A percentile compares a stretch with the other conserved stretches of the same genome.
Evolutionary conservation across 768 basidiomycete genomes (phyloP).

Genomic region (Chalciporus piperatus): DNA sequence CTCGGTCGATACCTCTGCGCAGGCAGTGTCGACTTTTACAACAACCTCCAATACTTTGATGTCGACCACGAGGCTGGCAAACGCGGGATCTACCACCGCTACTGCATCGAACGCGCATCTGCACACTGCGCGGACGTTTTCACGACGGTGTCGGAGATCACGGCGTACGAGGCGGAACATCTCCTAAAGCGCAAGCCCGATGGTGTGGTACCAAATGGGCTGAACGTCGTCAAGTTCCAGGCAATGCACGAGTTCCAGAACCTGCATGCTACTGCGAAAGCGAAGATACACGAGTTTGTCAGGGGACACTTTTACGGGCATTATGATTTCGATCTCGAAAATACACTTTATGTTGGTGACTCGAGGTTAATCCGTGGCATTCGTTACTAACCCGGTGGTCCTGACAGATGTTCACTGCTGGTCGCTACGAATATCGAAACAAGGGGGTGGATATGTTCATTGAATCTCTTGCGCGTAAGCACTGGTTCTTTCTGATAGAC

Average conservation of each 20-base stretch:
- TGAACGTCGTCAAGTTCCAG: constrained; percentile 98
- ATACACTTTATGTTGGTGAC: constrained; percentile 72
- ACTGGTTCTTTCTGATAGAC: not conserved
- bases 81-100: constrained; percentile 96
- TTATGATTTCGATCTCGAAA: constrained; percentile 93
- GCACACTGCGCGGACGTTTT: constrained; percentile 98
- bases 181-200: constrained; percentile 96
- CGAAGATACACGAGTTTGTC: constrained; percentile 98
- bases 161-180: constrained; percentile 96
- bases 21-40: constrained; percentile 98
- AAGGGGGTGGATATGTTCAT: constrained; percentile 99
- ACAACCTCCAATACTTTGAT: constrained; percentile 98
- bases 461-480: constrained; percentile 85
- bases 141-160: constrained; percentile 97
- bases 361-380: not conserved
- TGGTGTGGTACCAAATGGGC: constrained; percentile 93
- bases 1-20: constrained; percentile 98
- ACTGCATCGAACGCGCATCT: constrained; percentile 95
- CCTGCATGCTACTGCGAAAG: constrained; percentile 85
- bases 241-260: constrained; percentile 99
- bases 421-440: constrained; percentile 97
- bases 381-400: constrained; percentile 2
- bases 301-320: constrained; percentile 98
- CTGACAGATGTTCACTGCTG: constrained; percentile 93
- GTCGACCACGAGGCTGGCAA: constrained; percentile 99